Base-by-base conservation (phyloP, 208 protist genomes). In the Trypanosomatidae sp. region DNA sequence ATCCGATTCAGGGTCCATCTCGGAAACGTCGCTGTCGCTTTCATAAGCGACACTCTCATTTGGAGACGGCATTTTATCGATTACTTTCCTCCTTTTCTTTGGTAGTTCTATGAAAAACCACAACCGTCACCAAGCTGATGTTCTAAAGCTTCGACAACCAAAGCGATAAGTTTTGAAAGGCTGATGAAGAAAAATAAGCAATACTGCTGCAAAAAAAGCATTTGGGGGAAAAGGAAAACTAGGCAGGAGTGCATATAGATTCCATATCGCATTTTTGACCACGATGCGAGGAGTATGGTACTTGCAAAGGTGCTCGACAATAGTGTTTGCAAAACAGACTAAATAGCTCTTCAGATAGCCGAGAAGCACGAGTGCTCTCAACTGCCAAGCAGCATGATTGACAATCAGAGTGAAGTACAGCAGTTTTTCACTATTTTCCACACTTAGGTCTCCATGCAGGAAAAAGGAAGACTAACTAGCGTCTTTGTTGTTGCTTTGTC, bases 1-100 rank as follows among this genome's bases (percentile, higher is more conserved):
- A 0, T 84, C 80, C 1, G 86, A 91, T 50, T 98, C 92, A 1
- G 94, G 92, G 69, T 97, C 91, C 60, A 98, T 87, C 25, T 98
- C 94, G n/a, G 90, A 96, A 43, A 94, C 80, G 55, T 94, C 90
- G 70, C 90, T 95, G 58, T 79, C 76, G 77, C 85, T 90, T 36
- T 96, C 92, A 70, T 88, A 93, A 47, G 82, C 76, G 9, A 74
- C 80, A 28, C 74, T 79, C 60, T 90, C 81, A 25, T 78, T 62
- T 52, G 81, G 74, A 17, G 74, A 83, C 39, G 69, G 50, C 76
- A 82, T 82, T 62, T 59, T 68, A 22, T 3, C 44, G 4, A 46
- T 28, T 50, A n/a, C 6, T 22, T 68, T 39, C 41, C 17, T 6
- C 17, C 28, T 55, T 47, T 1, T 41, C n/a, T 49, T 33, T 22